Evolutionary conservation across 371 early-diverging fungal genomes (phyloP), one percentile per base, ranked within the genome.

Genomic region (Circinella minor): DNA sequence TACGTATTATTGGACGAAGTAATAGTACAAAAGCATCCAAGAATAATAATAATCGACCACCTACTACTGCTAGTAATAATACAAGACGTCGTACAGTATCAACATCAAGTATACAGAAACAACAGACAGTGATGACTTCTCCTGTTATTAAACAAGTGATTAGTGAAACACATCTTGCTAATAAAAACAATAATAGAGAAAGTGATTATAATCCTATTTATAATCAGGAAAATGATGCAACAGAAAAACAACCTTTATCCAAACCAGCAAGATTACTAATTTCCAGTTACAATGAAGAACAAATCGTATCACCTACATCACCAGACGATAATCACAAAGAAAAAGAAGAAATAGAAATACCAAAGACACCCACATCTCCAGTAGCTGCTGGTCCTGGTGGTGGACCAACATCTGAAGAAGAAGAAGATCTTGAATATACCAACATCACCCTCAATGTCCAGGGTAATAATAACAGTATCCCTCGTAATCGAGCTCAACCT

Each of bases 401-500:
- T 27, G 54, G 14, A 18, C 15, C 54, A 8, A 6, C 43, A 9
- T 43, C 7, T 2, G 51, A 14, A 13, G 51, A 5, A 51, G 14
- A 4, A 14, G 51, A n/a, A 51, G n/a, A 51, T 5, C 15, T 51
- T 13, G 51, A 51, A 51, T 51, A 51, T 51, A 15, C 1, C 51
- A 51, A 51, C 15, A 51, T 51, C 14, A 15, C 43, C 43, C 1
- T 43, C 1, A 43, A 43, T 43, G 11, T 43, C 43, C 43, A 27
- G 27, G 27, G 27, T 2, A 43, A 43, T 11, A 43, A 43, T 11
- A 43, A 43, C 43, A 43, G 11, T 43, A 11, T 11, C 6, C 11
- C 43, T 9, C 43, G 43, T 43, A 79, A 79, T 60, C 72, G 79
- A 10, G 81, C 81, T 0, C 75, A 81, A 55, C 61, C 73, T 3